These are phyloP conservation scores for Clarkia xantiana DNA, from an alignment of 345 rosid species.

Conservation along the genomic window DNA sequence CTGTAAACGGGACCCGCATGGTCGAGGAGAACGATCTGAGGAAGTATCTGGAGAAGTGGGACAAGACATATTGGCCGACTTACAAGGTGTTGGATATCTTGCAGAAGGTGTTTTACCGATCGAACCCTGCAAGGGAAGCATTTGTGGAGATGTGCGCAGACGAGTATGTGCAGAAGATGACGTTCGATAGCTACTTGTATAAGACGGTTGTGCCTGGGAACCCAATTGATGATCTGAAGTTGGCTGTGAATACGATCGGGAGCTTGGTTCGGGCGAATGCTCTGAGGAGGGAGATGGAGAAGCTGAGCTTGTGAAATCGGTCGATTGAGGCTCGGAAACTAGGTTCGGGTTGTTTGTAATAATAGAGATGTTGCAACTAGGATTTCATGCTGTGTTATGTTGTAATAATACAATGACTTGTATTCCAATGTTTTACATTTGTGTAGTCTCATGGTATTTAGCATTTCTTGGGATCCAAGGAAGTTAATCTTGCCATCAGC, in stretches of 20 bases:
- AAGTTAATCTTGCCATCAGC: too few relatives aligned
- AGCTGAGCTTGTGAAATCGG: slow-evolving; percentile 29
- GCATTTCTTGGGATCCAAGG: too few relatives aligned
- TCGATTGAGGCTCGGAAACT: background rate
- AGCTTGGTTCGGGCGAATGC: slow-evolving; percentile 95
- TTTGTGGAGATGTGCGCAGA: slow-evolving; percentile 87
- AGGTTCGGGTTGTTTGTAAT: too few relatives aligned
- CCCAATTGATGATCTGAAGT: slow-evolving; percentile 72
- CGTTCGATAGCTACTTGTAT: slow-evolving; percentile 83
- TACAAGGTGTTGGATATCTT: slow-evolving; percentile 78
- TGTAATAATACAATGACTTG: too few relatives aligned
- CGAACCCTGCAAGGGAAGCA: slow-evolving; percentile 85
- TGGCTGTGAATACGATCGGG: slow-evolving; percentile 87
- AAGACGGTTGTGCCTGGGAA: slow-evolving; percentile 74
- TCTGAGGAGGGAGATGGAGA: slow-evolving; percentile 75
- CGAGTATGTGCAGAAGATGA: slow-evolving; percentile 93
- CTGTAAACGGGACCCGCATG: slow-evolving; percentile 75
- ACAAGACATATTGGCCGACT: slow-evolving; percentile 84
- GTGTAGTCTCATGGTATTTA: too few relatives aligned
- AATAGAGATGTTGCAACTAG: too few relatives aligned
- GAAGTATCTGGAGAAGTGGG: slow-evolving; percentile 92
- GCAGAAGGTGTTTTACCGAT: slow-evolving; percentile 82
- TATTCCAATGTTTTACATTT: too few relatives aligned
- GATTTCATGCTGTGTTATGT: too few relatives aligned
- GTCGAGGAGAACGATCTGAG: slow-evolving; percentile 78